phyloP scores from a whole-genome alignment of 2,329 filamentous ascomycete species.

The Nemania sp. region DNA sequence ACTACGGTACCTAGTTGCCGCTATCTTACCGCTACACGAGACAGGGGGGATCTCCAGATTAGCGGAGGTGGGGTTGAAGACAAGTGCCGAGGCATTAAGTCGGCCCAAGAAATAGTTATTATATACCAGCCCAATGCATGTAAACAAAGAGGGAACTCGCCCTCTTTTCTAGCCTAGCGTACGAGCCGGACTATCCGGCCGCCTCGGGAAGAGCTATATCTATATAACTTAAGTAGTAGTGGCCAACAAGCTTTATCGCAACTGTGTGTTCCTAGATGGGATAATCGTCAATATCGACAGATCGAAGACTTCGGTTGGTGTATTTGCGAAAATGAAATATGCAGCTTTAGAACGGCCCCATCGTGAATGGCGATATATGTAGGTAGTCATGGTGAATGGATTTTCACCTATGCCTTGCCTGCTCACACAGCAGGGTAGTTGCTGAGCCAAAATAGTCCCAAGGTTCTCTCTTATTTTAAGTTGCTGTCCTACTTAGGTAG shows the following conservation, averaged over 20 bases:
- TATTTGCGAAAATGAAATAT: background rate
- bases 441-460: constrained; percentile 3
- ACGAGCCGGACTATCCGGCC: background rate
- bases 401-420: background rate
- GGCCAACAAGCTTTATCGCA: background rate
- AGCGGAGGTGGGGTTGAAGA: constrained; percentile 31
- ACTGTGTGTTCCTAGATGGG: background rate
- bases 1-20: too few species aligned
- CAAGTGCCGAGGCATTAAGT: constrained; percentile 37
- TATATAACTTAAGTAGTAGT: background rate
- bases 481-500: background rate
- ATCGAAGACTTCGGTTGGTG: too few species aligned
- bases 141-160: too few species aligned
- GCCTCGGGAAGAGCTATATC: background rate
- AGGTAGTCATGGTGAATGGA: background rate
- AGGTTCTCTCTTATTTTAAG: constrained; percentile 6
- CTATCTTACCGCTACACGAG: background rate
- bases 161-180: too few species aligned
- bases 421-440: background rate
- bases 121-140: too few species aligned
- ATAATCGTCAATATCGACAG: too few species aligned
- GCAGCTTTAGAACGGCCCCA: background rate
- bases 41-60: constrained; percentile 6
- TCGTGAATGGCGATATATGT: background rate
- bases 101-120: too few species aligned